These are phyloP conservation scores for Sordariomycetes sp. DNA, from an alignment of 2,329 filamentous ascomycete species.

Conservation along the genomic window DNA sequence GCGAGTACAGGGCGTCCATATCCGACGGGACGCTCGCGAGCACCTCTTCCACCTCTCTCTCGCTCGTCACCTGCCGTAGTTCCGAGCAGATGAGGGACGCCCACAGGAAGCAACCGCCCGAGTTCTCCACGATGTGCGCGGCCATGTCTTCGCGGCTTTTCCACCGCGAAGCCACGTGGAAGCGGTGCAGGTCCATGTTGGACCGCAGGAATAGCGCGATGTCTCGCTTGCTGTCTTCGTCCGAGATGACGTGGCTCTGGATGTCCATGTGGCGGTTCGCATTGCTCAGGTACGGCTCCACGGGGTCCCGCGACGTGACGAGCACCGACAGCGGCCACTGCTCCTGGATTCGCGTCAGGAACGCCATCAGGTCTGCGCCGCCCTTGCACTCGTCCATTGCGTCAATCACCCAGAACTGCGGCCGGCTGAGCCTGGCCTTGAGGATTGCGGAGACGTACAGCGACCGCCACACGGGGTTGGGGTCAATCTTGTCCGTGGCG, in stretches of 20 bases:
- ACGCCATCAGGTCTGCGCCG: not conserved
- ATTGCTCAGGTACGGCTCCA: not conserved
- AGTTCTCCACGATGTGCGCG: not conserved
- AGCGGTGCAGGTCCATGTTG: not conserved
- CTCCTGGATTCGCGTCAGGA: not conserved
- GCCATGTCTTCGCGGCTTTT: not conserved
- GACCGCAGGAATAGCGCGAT: not conserved
- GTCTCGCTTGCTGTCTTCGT: not conserved
- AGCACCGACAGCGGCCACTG: not conserved
- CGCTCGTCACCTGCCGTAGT: not conserved
- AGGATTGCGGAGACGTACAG: not conserved
- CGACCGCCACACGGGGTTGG: not conserved
- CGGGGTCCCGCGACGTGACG: not conserved
- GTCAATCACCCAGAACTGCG: slow-evolving; percentile 20
- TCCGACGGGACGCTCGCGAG: not conserved
- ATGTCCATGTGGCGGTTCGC: not conserved
- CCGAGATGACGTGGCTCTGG: not conserved
- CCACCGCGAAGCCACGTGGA: too few relatives aligned
- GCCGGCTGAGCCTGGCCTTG: slow-evolving; percentile 7
- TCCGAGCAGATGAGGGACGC: not conserved
- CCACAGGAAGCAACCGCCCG: not conserved
- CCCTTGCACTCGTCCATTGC: slow-evolving; percentile 17
- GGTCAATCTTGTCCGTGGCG: not conserved
- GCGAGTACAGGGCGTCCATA: not conserved
- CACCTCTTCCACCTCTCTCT: not conserved